Base-by-base conservation (phyloP, 208 protist genomes). In the Leishmania amazonensis region DNA sequence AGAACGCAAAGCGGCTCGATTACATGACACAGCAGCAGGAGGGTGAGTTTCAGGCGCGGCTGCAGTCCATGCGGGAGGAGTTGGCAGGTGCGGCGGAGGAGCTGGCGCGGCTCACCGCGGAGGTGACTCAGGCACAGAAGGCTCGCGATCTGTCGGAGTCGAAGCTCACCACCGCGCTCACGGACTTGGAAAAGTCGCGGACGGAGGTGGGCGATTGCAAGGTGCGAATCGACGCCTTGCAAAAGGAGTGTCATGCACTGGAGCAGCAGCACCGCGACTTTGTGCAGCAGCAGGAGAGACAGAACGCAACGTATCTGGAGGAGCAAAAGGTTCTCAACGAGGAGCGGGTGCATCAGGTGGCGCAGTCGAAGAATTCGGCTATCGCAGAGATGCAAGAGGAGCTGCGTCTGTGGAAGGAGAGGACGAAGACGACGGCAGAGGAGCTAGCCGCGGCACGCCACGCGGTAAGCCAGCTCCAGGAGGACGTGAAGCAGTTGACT, bases 11-110 rank as follows among this genome's bases (percentile, higher is more conserved):
- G 42, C 86, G 89, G 31, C 80, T 95, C 24, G 81, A 88, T 31
- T 93, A 96, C 42, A 47, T 96, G 75, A 81, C 86, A 17, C 81
- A 88, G 58, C 88, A 94, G 71, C 88, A 93, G 19, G 91, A 96
- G 58, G 40, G 73, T 17, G 92, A 96, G 70, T 81, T 85, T 64
- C 85, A 90, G 77, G 62, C 71, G 24, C 91, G 92, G 71, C 84
- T 91, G 64, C 89, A 97, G 65, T 78, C 77, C 21, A 79, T 97
- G 87, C 87, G 89, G 7, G 92, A 91, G 0, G 89, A 97, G 77
- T 85, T 96, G n/a, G 57, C 80, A 1, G 64, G 57, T 19, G 42
- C 89, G 31, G 79, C 83, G 3, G 85, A 78, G n/a, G 76, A 89
- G 58, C 49, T 87, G 19, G 83, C 86, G n/a, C 78, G 87, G 62